Conservation (phyloP, 768 basidiomycete species). For the Mycena indigotica region DNA sequence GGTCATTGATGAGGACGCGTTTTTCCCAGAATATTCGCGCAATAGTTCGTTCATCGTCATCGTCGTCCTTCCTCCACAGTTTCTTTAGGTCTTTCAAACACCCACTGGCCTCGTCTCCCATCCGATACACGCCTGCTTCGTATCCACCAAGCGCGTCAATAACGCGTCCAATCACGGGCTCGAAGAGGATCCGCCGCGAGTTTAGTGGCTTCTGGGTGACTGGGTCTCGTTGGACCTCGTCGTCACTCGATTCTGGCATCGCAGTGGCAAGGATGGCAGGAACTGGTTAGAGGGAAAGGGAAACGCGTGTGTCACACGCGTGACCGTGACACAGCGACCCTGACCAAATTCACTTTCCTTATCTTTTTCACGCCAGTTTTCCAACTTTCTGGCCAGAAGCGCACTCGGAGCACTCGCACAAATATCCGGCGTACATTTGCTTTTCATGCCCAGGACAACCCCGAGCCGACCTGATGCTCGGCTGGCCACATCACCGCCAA, state of each 20-base stretch:
- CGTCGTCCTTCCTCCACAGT: constrained; percentile 95
- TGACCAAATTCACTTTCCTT: no score
- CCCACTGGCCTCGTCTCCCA: constrained; percentile 80
- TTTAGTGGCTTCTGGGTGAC: constrained; percentile 15
- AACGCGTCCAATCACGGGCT: constrained; percentile 70
- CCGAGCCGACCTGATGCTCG: no score
- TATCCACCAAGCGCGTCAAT: constrained; percentile 81
- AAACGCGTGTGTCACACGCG: no score
- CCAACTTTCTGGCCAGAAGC: no score
- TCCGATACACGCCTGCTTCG: constrained; percentile 65
- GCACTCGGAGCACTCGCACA: no score
- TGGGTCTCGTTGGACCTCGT: constrained; percentile 16
- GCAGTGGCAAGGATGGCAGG: neutral
- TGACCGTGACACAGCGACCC: no score
- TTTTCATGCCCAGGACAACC: no score
- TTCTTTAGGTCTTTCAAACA: constrained; percentile 94
- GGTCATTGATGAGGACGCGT: constrained; percentile 83
- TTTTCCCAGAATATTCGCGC: constrained; percentile 91
- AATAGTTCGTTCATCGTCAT: constrained; percentile 94
- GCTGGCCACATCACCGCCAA: no score
- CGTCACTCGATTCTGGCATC: constrained; percentile 20
- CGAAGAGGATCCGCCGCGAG: constrained; percentile 51
- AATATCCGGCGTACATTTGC: no score
- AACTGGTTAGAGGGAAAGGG: no score
- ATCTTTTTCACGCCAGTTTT: no score